Percentiles rank a stretch among this genome's conserved stretches.
Evolutionary conservation across 305 asterid genomes (phyloP).

Genomic region (Fraxinus albicans): DNA sequence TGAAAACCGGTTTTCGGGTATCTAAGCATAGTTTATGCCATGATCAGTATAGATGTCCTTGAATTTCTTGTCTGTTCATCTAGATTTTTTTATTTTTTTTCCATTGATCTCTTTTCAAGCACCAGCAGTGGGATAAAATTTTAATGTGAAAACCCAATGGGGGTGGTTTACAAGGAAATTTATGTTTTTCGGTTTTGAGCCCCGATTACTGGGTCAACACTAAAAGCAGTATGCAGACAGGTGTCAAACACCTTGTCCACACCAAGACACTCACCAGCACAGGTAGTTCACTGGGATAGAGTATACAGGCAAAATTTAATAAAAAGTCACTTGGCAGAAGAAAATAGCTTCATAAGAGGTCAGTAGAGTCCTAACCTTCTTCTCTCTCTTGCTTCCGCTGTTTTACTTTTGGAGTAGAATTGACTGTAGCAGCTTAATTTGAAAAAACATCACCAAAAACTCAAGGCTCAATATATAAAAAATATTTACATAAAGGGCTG

Average conservation of each 20-base stretch:
- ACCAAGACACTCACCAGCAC: slow-evolving; percentile 2
- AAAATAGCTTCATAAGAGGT: slow-evolving; percentile 16
- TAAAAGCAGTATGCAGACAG: not conserved
- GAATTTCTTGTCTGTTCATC: not conserved
- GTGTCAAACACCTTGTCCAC: not conserved
- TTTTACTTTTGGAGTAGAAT: slow-evolving; percentile 63
- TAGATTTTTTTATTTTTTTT: not conserved
- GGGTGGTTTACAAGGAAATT: slow-evolving; percentile 6
- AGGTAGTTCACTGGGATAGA: not conserved
- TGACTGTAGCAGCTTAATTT: slow-evolving; percentile 43
- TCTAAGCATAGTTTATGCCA: not conserved
- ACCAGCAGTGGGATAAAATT: not conserved
- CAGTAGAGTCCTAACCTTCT: slow-evolving; percentile 53
- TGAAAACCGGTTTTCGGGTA: not conserved
- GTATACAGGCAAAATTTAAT: not conserved
- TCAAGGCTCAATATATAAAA: not conserved
- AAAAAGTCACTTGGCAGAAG: not conserved
- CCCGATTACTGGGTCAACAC: not conserved
- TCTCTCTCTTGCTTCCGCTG: slow-evolving; percentile 54
- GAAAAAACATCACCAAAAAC: slow-evolving; percentile 16
- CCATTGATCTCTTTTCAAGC: not conserved
- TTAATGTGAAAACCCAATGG: not conserved
- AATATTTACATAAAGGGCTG: not conserved
- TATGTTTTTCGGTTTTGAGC: no score
- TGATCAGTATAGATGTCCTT: not conserved